A percentile compares a stretch with the other conserved stretches of the same genome.
These are phyloP conservation scores for Candida methanosorbosa DNA, from an alignment of 805 yeast genomes.

Conservation along the genomic window DNA sequence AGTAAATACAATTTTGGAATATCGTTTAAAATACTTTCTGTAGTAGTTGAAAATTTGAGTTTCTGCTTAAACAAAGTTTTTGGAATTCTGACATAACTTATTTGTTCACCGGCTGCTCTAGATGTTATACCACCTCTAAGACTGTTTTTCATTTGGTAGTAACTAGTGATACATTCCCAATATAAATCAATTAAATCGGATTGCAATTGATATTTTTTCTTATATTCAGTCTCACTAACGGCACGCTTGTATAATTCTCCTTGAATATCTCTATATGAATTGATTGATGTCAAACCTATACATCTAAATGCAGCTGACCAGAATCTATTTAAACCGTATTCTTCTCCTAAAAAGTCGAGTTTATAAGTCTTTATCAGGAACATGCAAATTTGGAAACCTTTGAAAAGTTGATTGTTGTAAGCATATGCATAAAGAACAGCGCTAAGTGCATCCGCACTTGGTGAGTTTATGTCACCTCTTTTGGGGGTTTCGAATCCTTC, in stretches of 20 bases:
- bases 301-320: constrained; percentile 19
- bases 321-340: constrained; percentile 13
- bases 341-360: constrained; percentile 4
- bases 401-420: constrained; percentile 17
- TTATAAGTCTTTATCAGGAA: constrained; percentile 15
- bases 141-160: constrained; percentile 13
- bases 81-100: too few relatives aligned
- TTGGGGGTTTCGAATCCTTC: too few relatives aligned
- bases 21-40: constrained; percentile 12
- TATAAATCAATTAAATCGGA: constrained; percentile 15
- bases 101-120: too few relatives aligned
- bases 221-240: constrained; percentile 3
- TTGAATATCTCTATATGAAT: constrained; percentile 12
- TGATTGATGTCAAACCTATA: constrained; percentile 14
- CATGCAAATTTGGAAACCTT: constrained; percentile 19
- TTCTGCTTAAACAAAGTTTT: too few relatives aligned
- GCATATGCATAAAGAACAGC: constrained; percentile 21
- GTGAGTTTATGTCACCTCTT: constrained; percentile 18
- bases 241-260: constrained; percentile 10
- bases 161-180: constrained; percentile 3
- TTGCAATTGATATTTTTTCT: constrained; percentile 8
- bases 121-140: constrained; percentile 14
- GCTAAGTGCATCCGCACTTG: constrained; percentile 15
- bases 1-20: constrained; percentile 13
- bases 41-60: too few relatives aligned